Percentiles rank a stretch among this genome's conserved stretches.
These are phyloP conservation scores for Macrocybe gigantea DNA, from an alignment of 768 basidiomycete species.

Conservation along the genomic window DNA sequence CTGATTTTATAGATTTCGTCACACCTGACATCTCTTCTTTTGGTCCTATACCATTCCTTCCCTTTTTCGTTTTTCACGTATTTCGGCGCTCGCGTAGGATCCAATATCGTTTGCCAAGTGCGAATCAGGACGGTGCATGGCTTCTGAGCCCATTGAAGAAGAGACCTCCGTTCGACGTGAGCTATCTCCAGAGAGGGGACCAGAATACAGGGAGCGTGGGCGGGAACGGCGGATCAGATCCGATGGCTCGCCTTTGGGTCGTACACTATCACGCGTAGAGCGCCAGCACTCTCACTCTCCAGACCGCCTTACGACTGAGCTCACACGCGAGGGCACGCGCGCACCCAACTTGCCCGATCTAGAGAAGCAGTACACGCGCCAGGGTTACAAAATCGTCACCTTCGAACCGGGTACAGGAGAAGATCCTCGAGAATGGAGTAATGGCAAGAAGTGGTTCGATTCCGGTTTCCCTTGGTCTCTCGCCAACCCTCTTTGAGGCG, in stretches of 20 bases:
- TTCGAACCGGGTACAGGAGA: constrained; percentile 22
- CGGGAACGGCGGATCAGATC: constrained; percentile 6
- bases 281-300: background rate
- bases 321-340: background rate
- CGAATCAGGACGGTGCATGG: constrained; percentile 10
- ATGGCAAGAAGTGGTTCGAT: constrained; percentile 27
- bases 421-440: constrained; percentile 30
- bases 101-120: too few relatives aligned
- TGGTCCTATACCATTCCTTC: too few relatives aligned
- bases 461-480: background rate
- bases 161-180: constrained; percentile 17
- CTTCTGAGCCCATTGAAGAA: constrained; percentile 25
- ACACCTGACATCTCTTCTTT: too few relatives aligned
- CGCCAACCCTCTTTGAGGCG: too few relatives aligned
- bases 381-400: constrained; percentile 12
- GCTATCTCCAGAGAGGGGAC: constrained; percentile 18
- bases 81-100: too few relatives aligned
- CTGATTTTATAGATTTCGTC: too few relatives aligned
- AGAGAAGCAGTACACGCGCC: constrained; percentile 8
- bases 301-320: too few relatives aligned
- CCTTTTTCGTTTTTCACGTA: too few relatives aligned
- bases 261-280: too few relatives aligned
- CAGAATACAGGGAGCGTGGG: constrained; percentile 19
- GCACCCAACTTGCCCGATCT: background rate
- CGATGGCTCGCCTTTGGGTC: too few relatives aligned